phyloP scores from a whole-genome alignment of 2,329 filamentous ascomycete species.

The Sarocladium kiliense region DNA sequence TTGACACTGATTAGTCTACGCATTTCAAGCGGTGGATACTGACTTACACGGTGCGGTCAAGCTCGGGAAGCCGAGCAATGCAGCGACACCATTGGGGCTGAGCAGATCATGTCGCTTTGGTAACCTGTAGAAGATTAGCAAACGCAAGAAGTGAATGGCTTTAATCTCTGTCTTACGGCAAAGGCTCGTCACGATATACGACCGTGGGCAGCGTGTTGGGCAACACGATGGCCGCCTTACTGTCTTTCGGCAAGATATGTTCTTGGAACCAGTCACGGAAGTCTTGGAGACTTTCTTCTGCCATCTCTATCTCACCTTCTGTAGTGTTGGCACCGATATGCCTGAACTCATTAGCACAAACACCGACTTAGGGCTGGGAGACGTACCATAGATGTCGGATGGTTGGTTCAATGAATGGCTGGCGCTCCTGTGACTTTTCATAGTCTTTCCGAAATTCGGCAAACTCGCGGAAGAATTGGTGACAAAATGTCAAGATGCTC shows the following conservation, averaged over 20 bases:
- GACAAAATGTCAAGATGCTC: constrained; percentile 24
- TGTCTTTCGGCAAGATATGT: constrained; percentile 17
- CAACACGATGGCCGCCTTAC: constrained; percentile 22
- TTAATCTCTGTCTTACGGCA: constrained; percentile 16
- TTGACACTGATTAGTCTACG: constrained; percentile 8
- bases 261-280: constrained; percentile 27
- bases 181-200: constrained; percentile 19
- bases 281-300: constrained; percentile 19
- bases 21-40: neutral
- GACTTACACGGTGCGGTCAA: constrained; percentile 30
- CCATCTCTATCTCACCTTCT: constrained; percentile 18
- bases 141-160: neutral
- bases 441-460: constrained; percentile 22
- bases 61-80: constrained; percentile 20
- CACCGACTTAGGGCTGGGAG: neutral
- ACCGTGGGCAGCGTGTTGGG: constrained; percentile 17
- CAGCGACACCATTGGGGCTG: constrained; percentile 8
- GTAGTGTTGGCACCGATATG: constrained; percentile 17
- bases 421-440: constrained; percentile 15
- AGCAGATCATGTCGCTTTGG: neutral
- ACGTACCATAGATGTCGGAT: constrained; percentile 24
- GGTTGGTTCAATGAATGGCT: constrained; percentile 24
- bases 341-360: constrained; percentile 14
- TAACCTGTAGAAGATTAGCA: neutral
- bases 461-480: constrained; percentile 27